Percentiles rank a stretch among this genome's conserved stretches.
Evolutionary conservation across 2,329 filamentous ascomycete species (phyloP).

Genomic region (Sclerotiophoma versabilis): DNA sequence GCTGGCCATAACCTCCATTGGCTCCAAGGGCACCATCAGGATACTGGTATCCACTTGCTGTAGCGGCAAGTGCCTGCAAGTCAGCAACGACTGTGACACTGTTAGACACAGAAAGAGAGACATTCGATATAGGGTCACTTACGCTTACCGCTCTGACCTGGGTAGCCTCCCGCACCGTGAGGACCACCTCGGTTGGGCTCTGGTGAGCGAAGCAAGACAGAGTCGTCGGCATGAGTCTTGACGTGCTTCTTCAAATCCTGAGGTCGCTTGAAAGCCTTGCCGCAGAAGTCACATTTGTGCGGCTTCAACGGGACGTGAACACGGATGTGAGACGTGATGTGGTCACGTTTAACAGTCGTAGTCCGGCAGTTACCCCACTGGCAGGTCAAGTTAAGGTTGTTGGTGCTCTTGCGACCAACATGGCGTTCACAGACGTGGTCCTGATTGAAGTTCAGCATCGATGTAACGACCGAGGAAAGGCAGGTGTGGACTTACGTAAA

Average conservation of each 20-base stretch:
- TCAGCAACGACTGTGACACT: constrained; percentile 52
- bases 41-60: constrained; percentile 58
- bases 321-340: constrained; percentile 98
- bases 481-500: constrained; percentile 62
- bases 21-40: constrained; percentile 50
- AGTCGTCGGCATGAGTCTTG: constrained; percentile 98
- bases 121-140: constrained; percentile 30
- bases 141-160: constrained; percentile 50
- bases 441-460: constrained; percentile 56
- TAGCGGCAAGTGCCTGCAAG: constrained; percentile 58
- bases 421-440: constrained; percentile 98
- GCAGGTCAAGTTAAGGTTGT: constrained; percentile 96
- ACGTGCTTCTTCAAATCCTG: constrained; percentile 99
- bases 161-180: constrained; percentile 46
- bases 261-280: constrained; percentile 98
- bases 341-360: constrained; percentile 97
- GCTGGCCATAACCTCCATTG: constrained; percentile 53
- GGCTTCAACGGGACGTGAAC: constrained; percentile 99
- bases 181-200: constrained; percentile 61
- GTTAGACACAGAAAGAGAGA: constrained; percentile 43
- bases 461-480: constrained; percentile 16
- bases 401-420: constrained; percentile 98
- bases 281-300: constrained; percentile 98
- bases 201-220: constrained; percentile 72
- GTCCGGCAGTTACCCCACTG: constrained; percentile 97